These are phyloP conservation scores for Scheffersomyces titani DNA, from an alignment of 1,139 yeast species.

Conservation along the genomic window DNA sequence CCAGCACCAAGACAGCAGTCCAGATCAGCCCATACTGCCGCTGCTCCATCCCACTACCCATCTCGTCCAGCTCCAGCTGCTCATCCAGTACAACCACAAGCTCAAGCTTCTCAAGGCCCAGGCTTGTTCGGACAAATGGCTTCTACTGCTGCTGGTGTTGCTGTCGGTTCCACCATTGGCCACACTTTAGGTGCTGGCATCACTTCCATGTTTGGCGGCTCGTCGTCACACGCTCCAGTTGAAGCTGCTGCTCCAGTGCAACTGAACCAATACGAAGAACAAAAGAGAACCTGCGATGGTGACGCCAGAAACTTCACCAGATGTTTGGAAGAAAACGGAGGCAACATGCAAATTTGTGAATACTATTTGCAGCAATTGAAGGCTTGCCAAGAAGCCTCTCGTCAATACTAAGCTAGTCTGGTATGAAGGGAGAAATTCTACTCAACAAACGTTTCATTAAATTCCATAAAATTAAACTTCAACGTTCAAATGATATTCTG, in stretches of 20 bases:
- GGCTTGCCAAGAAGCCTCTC: conserved; percentile 95
- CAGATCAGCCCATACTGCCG: conserved; percentile 76
- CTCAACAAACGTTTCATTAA: background rate
- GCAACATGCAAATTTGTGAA: conserved; percentile 96
- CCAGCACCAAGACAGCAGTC: conserved; percentile 64
- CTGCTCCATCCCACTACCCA: conserved; percentile 52
- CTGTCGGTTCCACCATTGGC: conserved; percentile 96
- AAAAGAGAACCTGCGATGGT: conserved; percentile 71
- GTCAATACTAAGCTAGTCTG: conserved; percentile 54
- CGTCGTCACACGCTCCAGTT: conserved; percentile 58
- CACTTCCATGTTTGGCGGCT: conserved; percentile 84
- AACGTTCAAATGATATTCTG: background rate
- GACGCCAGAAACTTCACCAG: conserved; percentile 95
- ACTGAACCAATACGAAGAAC: conserved; percentile 35
- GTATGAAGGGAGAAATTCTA: background rate
- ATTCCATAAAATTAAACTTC: background rate
- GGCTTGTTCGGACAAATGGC: conserved; percentile 98
- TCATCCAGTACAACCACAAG: conserved; percentile 44
- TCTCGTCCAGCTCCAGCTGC: conserved; percentile 35
- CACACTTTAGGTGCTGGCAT: conserved; percentile 96
- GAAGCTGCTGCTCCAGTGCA: conserved; percentile 40
- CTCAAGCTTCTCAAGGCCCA: conserved; percentile 54
- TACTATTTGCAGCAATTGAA: conserved; percentile 95
- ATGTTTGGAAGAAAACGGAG: conserved; percentile 89
- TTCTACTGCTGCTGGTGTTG: conserved; percentile 98